Base-by-base conservation (phyloP, 2,329 filamentous ascomycete species). In the Trichoderma oligosporum region DNA sequence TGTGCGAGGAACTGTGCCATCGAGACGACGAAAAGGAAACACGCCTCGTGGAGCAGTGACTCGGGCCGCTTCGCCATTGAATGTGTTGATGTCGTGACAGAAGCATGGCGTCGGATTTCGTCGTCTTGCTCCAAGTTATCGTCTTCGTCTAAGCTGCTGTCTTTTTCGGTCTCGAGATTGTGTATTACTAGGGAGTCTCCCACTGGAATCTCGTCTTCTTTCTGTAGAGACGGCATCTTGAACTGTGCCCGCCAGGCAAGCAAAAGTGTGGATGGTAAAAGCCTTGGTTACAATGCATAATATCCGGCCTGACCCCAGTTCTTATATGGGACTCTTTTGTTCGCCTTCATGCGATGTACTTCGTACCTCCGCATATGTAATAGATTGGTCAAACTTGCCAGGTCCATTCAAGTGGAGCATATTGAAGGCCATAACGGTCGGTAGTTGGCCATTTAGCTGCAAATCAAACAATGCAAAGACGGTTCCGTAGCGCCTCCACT, bases 11-110 rank as follows among this genome's bases (percentile, higher is more conserved):
- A 54, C n/a, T 54, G 51, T 0, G 51, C 51, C 51, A 54, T 54
- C 20, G 51, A 44, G 6, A 54, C 51, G 18, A 54, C 51, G 12
- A 54, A 54, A 20, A 54, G 51, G 29, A 54, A 54, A 8, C 51
- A 54, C 14, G 39, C 39, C 29, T 54, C 51, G 39, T 44, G 51
- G 22, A 54, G 39, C 51, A 54, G 39, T 29, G 51, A 45, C 29
- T 35, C 51, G 39, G 51, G 51, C 5, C 51, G 12, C 4, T 54
- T 54, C 20, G 51, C 51, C 39, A 54, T 45, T 2, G 51, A 54
- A 8, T 45, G 51, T 9, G 51, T 45, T 9, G 51, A 54, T 14
- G 27, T 44, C 27, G 51, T 39, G 39, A 36, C 5, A 3, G 51
- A 54, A 7, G 31, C 39, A 5, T 18, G 51, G 27, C 51, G 51